Evolutionary conservation across 179 eudicot genomes (phyloP).

Genomic region (Beta corolliflora): DNA sequence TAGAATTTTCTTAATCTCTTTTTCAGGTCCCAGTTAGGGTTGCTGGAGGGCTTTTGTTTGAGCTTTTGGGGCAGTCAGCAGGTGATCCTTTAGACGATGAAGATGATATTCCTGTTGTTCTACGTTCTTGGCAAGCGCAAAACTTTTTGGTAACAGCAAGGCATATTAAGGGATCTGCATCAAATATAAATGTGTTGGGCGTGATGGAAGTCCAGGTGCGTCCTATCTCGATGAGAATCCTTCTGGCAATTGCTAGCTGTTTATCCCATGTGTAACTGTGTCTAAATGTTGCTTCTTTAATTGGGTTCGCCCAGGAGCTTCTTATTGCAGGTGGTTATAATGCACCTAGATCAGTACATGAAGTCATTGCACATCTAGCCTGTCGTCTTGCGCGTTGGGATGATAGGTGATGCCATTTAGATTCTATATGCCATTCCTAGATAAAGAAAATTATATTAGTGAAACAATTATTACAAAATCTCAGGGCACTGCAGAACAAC

Average conservation of each 20-base stretch:
- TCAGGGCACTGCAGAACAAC: neutral
- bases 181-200: conserved; percentile 76
- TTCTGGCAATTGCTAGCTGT: neutral
- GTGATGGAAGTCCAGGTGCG: conserved; percentile 86
- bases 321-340: conserved; percentile 79
- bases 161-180: conserved; percentile 82
- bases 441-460: neutral
- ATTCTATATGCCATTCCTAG: neutral
- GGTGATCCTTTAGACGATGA: conserved; percentile 81
- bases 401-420: conserved; percentile 57
- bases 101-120: conserved; percentile 84
- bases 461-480: neutral
- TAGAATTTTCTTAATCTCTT: conserved; percentile 8
- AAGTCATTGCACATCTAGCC: conserved; percentile 79
- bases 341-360: conserved; percentile 73
- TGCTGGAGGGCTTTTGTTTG: conserved; percentile 91
- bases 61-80: conserved; percentile 89
- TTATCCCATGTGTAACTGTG: neutral
- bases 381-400: conserved; percentile 95
- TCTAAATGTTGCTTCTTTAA: conserved; percentile 6
- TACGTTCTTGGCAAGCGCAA: conserved; percentile 98
- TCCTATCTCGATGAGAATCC: neutral
- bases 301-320: conserved; percentile 50
- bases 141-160: conserved; percentile 75
- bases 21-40: conserved; percentile 88